These are phyloP conservation scores for Candida hungchunana DNA, from an alignment of 805 yeast species.

Conservation along the genomic window DNA sequence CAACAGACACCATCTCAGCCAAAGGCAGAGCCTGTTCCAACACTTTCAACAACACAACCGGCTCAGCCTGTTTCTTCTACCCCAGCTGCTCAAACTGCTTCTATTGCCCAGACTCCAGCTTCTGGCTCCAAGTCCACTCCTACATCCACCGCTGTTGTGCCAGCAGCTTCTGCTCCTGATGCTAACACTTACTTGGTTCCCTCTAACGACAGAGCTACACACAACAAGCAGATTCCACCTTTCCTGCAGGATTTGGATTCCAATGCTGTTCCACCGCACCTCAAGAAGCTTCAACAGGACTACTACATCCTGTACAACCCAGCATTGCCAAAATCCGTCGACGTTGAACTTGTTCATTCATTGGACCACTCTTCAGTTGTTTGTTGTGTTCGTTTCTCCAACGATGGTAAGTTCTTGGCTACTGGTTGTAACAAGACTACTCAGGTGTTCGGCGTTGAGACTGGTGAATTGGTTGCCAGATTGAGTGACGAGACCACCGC, in stretches of 20 bases:
- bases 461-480: slow-evolving; percentile 85
- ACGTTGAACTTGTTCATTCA: slow-evolving; percentile 84
- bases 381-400: slow-evolving; percentile 91
- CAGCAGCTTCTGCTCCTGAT: slow-evolving; percentile 19
- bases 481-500: slow-evolving; percentile 73
- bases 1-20: slow-evolving; percentile 32
- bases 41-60: slow-evolving; percentile 16
- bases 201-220: slow-evolving; percentile 37
- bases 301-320: slow-evolving; percentile 91
- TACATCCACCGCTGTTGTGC: slow-evolving; percentile 16
- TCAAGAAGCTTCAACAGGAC: slow-evolving; percentile 78
- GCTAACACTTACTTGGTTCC: slow-evolving; percentile 35
- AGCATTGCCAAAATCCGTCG: slow-evolving; percentile 67
- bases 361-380: slow-evolving; percentile 93
- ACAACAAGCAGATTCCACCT: slow-evolving; percentile 76
- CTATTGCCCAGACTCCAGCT: slow-evolving; percentile 16
- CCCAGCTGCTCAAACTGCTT: slow-evolving; percentile 27
- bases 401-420: slow-evolving; percentile 88
- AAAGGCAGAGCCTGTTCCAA: slow-evolving; percentile 24
- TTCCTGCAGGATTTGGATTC: slow-evolving; percentile 78
- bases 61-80: slow-evolving; percentile 14
- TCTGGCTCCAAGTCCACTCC: slow-evolving; percentile 9
- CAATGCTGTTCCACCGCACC: slow-evolving; percentile 65
- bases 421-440: slow-evolving; percentile 97
- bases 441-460: slow-evolving; percentile 87